A percentile compares a stretch with the other conserved stretches of the same genome.
Conservation (phyloP, 805 yeast species). For the Suhomyces kilbournensis region DNA sequence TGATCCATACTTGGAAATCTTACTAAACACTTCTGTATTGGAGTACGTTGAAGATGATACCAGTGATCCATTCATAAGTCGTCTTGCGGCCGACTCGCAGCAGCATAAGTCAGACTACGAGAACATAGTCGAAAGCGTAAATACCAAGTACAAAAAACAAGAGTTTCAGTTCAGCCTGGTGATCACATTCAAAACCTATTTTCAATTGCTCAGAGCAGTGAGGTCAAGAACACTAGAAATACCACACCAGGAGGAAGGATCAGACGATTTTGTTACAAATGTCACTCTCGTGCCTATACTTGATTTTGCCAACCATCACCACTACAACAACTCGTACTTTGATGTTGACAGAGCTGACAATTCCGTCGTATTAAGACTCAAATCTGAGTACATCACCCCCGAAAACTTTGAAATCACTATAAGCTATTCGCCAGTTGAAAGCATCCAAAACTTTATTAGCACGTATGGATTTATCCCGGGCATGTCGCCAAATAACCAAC, state of each 20-base stretch:
- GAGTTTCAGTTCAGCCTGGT: constrained; percentile 9
- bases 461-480: constrained; percentile 34
- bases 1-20: constrained; percentile 29
- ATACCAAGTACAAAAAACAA: background rate
- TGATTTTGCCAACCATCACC: constrained; percentile 66
- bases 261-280: constrained; percentile 41
- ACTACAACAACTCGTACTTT: constrained; percentile 50
- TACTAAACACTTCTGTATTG: constrained; percentile 24
- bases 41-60: constrained; percentile 13
- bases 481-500: background rate
- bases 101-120: constrained; percentile 10
- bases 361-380: constrained; percentile 40
- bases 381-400: background rate
- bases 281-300: constrained; percentile 62
- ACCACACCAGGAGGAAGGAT: constrained; percentile 36
- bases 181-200: constrained; percentile 19
- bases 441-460: constrained; percentile 21
- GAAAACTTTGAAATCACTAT: constrained; percentile 22
- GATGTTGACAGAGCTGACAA: constrained; percentile 50
- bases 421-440: constrained; percentile 21
- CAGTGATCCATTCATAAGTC: constrained; percentile 8
- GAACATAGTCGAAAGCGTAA: constrained; percentile 5
- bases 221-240: constrained; percentile 63
- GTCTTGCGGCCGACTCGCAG: constrained; percentile 2
- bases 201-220: constrained; percentile 44